A percentile compares a stretch with the other conserved stretches of the same genome.
phyloP scores from a whole-genome alignment of 345 rosid genomes.

The Toxicodendron radicans region DNA sequence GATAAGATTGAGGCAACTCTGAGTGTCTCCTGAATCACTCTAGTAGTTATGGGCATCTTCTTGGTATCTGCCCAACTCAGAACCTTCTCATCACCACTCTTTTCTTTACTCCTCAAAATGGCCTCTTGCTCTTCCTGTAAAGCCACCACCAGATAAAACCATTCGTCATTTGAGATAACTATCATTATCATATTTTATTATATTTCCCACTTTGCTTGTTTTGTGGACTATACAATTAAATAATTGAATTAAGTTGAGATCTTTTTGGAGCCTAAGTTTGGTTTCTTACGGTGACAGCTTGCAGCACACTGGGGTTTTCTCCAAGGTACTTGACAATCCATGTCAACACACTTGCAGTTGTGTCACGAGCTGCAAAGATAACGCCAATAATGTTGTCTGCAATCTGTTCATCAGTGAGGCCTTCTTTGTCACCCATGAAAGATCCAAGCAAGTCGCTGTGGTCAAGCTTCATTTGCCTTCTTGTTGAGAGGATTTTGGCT shows the following conservation, averaged over 20 bases:
- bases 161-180: conserved; percentile 11
- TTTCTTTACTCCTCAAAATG: conserved; percentile 40
- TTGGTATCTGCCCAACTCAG: conserved; percentile 68
- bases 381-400: conserved; percentile 90
- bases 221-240: not conserved
- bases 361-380: conserved; percentile 87
- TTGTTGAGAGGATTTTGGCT: conserved; percentile 52
- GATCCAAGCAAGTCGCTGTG: conserved; percentile 68
- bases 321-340: conserved; percentile 86
- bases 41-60: conserved; percentile 72
- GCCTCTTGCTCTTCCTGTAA: conserved; percentile 76
- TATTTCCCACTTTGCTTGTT: not conserved
- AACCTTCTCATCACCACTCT: conserved; percentile 33
- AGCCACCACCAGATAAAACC: not conserved
- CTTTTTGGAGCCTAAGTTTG: not conserved
- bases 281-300: conserved; percentile 70
- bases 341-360: conserved; percentile 80
- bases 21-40: conserved; percentile 85
- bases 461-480: conserved; percentile 45
- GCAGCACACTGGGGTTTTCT: conserved; percentile 65
- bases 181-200: not conserved
- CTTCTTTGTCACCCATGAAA: conserved; percentile 75
- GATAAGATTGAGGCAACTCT: conserved; percentile 83
- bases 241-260: not conserved
- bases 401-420: conserved; percentile 70